Evolutionary conservation across 768 basidiomycete species (phyloP).

Genomic region (Mycena vulgaris): DNA sequence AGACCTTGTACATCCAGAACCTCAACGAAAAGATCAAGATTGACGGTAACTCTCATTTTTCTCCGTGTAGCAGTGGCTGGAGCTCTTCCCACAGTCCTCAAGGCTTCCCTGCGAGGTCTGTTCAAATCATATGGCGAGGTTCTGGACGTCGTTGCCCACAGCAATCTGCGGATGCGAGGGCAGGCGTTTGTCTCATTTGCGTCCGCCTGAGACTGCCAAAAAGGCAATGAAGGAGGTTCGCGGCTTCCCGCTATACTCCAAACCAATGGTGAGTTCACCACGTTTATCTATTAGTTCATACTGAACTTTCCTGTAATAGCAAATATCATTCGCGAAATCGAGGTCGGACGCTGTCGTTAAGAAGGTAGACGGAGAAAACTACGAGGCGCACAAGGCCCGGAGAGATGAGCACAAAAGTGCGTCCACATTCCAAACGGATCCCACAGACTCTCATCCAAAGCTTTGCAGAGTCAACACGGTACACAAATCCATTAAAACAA

Average conservation of each 20-base stretch:
- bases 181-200: constrained; percentile 98
- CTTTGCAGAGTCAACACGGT: constrained; percentile 83
- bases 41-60: constrained; percentile 62
- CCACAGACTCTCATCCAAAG: constrained; percentile 10
- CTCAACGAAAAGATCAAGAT: constrained; percentile 95
- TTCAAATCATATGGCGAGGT: constrained; percentile 97
- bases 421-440: constrained; percentile 42
- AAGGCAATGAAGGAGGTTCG: constrained; percentile 94
- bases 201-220: constrained; percentile 83
- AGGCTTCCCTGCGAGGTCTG: constrained; percentile 86
- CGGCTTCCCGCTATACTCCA: constrained; percentile 95
- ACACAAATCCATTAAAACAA: constrained; percentile 91
- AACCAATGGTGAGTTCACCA: constrained; percentile 85
- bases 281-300: neutral
- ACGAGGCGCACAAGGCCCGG: constrained; percentile 82
- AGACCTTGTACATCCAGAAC: constrained; percentile 97
- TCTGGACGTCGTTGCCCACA: constrained; percentile 95
- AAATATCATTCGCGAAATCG: constrained; percentile 94
- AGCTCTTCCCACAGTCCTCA: constrained; percentile 74
- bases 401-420: constrained; percentile 90
- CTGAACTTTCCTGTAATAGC: constrained; percentile 62
- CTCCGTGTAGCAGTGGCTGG: constrained; percentile 20
- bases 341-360: constrained; percentile 93
- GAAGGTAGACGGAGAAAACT: constrained; percentile 73
- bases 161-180: constrained; percentile 96